phyloP scores from a whole-genome alignment of 208 protist species.

The Trypanosoma conorhini region DNA sequence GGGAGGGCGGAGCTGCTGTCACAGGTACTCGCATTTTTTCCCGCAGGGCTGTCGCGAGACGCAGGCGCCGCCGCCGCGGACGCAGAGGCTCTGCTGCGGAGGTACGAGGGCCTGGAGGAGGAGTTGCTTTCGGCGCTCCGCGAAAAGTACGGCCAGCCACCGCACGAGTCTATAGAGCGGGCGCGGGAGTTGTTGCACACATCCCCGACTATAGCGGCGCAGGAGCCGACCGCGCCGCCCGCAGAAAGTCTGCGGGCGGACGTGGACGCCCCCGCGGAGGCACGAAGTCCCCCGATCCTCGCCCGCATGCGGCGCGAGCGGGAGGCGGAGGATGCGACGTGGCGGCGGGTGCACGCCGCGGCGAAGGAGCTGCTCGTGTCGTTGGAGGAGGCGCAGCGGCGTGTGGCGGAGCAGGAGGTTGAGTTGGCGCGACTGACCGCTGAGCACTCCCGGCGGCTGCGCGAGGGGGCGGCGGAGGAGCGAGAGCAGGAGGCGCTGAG shows the following conservation, averaged over 20 bases:
- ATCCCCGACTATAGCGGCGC: not conserved
- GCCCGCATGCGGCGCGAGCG: conserved; percentile 13
- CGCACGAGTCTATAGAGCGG: not conserved
- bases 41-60: not conserved
- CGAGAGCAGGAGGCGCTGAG: not conserved
- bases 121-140: conserved; percentile 9
- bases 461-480: not conserved
- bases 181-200: not conserved
- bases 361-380: not conserved
- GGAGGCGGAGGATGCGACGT: conserved; percentile 8
- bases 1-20: not conserved
- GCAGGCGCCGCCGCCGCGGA: not conserved
- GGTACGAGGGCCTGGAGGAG: conserved; percentile 10
- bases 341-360: conserved; percentile 6
- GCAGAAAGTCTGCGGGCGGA: not conserved
- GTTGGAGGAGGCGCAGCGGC: conserved; percentile 1
- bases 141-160: conserved; percentile 19
- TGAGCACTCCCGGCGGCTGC: not conserved
- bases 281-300: not conserved
- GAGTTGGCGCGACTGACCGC: conserved; percentile 11
- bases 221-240: not conserved
- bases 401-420: conserved; percentile 8
- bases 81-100: conserved; percentile 7
- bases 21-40: conserved; percentile 15
- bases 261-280: not conserved